Conservation (phyloP, 169 alveolate genomes). For the Babesia divergens region DNA sequence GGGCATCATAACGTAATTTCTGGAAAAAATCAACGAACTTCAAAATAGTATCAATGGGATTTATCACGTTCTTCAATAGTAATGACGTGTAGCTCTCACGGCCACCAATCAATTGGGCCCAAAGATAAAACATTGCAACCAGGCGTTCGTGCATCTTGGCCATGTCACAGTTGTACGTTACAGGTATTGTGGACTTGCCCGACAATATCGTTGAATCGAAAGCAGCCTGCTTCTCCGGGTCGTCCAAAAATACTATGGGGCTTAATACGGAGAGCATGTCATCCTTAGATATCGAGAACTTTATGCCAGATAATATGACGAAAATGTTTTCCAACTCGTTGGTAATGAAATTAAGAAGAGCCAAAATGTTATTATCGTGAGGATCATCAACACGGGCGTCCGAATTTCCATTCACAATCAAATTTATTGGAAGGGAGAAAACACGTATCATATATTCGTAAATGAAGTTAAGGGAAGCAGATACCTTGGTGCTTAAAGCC, state of each 20-base stretch:
- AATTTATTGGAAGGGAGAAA: neutral
- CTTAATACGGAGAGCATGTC: constrained; percentile 29
- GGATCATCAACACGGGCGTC: neutral
- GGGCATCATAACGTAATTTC: constrained; percentile 37
- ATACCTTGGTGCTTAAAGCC: constrained; percentile 7
- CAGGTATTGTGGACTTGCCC: neutral
- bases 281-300: constrained; percentile 16
- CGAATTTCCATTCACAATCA: neutral
- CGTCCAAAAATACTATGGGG: constrained; percentile 45
- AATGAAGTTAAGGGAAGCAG: constrained; percentile 3
- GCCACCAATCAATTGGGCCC: constrained; percentile 48
- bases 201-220: constrained; percentile 4
- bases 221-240: constrained; percentile 36
- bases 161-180: constrained; percentile 9
- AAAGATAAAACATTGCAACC: constrained; percentile 24
- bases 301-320: neutral
- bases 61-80: constrained; percentile 8
- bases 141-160: constrained; percentile 38
- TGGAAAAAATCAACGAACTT: constrained; percentile 26
- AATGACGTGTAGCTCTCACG: constrained; percentile 17
- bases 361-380: neutral
- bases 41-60: constrained; percentile 21
- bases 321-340: neutral
- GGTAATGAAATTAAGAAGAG: neutral
- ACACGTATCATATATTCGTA: constrained; percentile 20